These are phyloP conservation scores for Pseudopyricularia javanii DNA, from an alignment of 2,329 filamentous ascomycete species.

Conservation along the genomic window DNA sequence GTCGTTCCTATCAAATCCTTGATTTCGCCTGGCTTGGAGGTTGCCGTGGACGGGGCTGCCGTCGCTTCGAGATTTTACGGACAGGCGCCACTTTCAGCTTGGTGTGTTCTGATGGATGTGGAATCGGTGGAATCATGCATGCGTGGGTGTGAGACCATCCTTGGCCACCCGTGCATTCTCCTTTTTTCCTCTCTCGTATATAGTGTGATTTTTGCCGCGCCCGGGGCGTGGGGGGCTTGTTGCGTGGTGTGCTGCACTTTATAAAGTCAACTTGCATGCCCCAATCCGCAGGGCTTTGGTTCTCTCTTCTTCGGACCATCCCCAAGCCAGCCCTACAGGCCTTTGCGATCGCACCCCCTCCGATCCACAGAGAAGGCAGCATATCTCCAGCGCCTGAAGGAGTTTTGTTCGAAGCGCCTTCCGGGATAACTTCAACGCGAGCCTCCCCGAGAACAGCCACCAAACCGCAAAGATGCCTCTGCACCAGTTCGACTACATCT, in stretches of 20 bases:
- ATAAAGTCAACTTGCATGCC: neutral
- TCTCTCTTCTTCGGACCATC: neutral
- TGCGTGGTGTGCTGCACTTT: neutral
- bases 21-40: neutral
- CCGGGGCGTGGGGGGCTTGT: no score
- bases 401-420: neutral
- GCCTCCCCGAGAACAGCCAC: neutral
- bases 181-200: neutral
- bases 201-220: no score
- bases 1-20: neutral
- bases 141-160: neutral
- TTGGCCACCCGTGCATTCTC: neutral
- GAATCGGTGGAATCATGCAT: neutral
- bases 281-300: neutral
- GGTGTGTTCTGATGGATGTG: no score
- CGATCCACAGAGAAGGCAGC: neutral
- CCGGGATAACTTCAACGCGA: neutral
- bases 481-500: conserved; percentile 48
- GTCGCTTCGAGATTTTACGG: neutral
- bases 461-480: conserved; percentile 16
- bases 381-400: neutral
- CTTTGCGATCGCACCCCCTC: neutral
- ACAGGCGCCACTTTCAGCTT: neutral
- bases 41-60: neutral
- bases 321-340: neutral